Percentiles rank a stretch among this genome's conserved stretches.
phyloP scores from a whole-genome alignment of 2,329 filamentous ascomycete species.

The Camillea tinctor region DNA sequence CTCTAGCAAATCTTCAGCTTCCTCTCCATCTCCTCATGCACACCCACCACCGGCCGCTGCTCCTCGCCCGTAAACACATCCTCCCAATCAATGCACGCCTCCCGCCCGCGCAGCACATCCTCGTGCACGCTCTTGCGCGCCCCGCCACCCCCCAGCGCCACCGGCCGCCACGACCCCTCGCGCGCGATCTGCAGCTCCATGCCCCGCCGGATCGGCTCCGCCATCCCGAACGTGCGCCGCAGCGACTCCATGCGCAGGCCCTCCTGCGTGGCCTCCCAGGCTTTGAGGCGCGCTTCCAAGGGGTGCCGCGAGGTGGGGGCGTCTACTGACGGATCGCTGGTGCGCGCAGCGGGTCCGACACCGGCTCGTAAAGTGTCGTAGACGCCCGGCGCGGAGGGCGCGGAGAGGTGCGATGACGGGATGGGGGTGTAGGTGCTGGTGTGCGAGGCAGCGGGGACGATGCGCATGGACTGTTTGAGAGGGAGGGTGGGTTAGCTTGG shows the following conservation, averaged over 20 bases:
- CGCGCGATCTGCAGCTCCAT: slow-evolving; percentile 93
- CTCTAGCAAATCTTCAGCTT: slow-evolving; percentile 72
- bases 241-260: slow-evolving; percentile 77
- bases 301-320: slow-evolving; percentile 73
- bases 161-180: slow-evolving; percentile 76
- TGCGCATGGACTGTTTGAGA: slow-evolving; percentile 72
- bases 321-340: slow-evolving; percentile 24
- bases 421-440: slow-evolving; percentile 64
- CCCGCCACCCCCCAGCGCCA: slow-evolving; percentile 61
- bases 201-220: slow-evolving; percentile 84
- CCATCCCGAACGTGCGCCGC: slow-evolving; percentile 84
- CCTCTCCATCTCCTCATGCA: slow-evolving; percentile 93
- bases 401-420: slow-evolving; percentile 57
- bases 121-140: slow-evolving; percentile 71
- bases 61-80: slow-evolving; percentile 86
- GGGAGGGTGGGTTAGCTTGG: slow-evolving; percentile 14
- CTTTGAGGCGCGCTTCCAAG: slow-evolving; percentile 82
- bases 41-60: slow-evolving; percentile 64
- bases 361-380: slow-evolving; percentile 91
- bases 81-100: slow-evolving; percentile 83
- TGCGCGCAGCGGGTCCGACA: slow-evolving; percentile 60
- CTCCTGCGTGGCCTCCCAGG: slow-evolving; percentile 90
- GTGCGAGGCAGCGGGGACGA: slow-evolving; percentile 72
- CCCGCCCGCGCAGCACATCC: slow-evolving; percentile 81
- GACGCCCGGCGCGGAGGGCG: slow-evolving; percentile 87